Percentiles rank a stretch among this genome's conserved stretches.
These are phyloP conservation scores for Aspergillus egyptiacus DNA, from an alignment of 495 filamentous ascomycete genomes.

Conservation along the genomic window DNA sequence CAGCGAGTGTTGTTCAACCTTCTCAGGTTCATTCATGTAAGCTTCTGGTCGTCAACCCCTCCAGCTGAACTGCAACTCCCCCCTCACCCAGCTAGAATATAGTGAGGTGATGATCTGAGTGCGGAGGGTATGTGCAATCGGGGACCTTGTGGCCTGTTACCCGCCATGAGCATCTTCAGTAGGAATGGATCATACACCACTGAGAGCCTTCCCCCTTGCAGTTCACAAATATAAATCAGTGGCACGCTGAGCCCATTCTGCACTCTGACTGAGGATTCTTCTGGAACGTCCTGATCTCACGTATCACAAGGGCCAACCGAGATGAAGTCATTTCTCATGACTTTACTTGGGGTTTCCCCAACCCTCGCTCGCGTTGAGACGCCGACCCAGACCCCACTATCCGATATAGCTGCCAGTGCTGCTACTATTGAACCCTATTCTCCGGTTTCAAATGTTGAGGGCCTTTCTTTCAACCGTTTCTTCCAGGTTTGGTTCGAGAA, in stretches of 20 bases:
- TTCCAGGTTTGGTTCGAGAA: conserved; percentile 71
- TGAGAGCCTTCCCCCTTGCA: neutral
- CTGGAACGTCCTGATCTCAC: neutral
- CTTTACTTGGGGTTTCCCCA: conserved; percentile 20
- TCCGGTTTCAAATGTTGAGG: conserved; percentile 54
- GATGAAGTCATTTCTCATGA: conserved; percentile 24
- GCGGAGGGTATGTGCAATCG: neutral
- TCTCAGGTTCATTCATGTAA: neutral
- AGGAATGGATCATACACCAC: neutral
- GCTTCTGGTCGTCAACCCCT: neutral
- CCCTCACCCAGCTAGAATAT: neutral
- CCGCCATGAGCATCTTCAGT: neutral
- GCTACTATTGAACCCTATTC: conserved; percentile 36
- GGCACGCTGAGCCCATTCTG: neutral
- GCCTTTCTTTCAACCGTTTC: conserved; percentile 61
- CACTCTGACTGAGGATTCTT: neutral
- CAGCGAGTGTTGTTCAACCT: neutral
- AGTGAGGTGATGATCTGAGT: neutral
- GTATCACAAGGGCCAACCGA: conserved; percentile 1
- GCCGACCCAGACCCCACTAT: conserved; percentile 24
- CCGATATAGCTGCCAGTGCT: conserved; percentile 29
- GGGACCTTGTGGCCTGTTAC: neutral
- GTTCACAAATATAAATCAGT: conserved; percentile 8
- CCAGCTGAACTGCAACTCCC: neutral
- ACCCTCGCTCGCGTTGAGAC: conserved; percentile 27